These are phyloP conservation scores for Rosellinia necatrix DNA, from an alignment of 2,329 filamentous ascomycete species.

Conservation along the genomic window DNA sequence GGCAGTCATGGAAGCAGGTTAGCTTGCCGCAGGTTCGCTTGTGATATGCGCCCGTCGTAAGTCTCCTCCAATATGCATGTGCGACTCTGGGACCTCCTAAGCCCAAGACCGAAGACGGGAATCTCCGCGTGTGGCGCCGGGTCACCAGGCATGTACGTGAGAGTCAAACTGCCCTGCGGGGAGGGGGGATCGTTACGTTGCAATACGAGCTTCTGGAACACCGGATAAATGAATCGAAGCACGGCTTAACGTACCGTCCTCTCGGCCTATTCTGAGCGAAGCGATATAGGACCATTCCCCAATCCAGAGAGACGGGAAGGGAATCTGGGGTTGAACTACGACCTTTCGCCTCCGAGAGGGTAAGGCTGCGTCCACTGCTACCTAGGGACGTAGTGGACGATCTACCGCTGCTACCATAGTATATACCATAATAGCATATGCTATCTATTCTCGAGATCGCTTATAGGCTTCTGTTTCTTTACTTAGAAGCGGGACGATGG, in stretches of 20 bases:
- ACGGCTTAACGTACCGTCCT: slow-evolving; percentile 23
- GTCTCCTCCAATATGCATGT: slow-evolving; percentile 29
- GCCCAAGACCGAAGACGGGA: no score
- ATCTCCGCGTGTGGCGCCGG: slow-evolving; percentile 22
- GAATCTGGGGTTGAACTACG: slow-evolving; percentile 29
- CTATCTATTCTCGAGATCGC: no score
- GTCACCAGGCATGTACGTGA: slow-evolving; percentile 21
- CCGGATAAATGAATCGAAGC: slow-evolving; percentile 31
- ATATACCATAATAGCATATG: no score
- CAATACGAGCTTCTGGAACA: slow-evolving; percentile 30
- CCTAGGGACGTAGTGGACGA: slow-evolving; percentile 22
- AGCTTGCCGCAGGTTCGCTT: slow-evolving; percentile 21
- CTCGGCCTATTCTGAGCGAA: slow-evolving; percentile 19
- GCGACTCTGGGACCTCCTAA: slow-evolving; percentile 23
- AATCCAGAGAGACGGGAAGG: slow-evolving; percentile 22
- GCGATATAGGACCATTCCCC: slow-evolving; percentile 7
- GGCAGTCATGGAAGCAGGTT: slow-evolving; percentile 11
- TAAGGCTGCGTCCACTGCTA: slow-evolving; percentile 30
- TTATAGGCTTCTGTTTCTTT: slow-evolving; percentile 26
- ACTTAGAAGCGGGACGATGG: slow-evolving; percentile 28
- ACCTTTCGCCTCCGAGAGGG: slow-evolving; percentile 18
- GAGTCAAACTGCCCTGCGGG: slow-evolving; percentile 1
- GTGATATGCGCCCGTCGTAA: slow-evolving; percentile 25
- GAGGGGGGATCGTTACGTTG: slow-evolving; percentile 17
- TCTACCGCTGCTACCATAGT: slow-evolving; percentile 23